These are phyloP conservation scores for Helicocarpus griseus DNA, from an alignment of 2,329 filamentous ascomycete genomes.

Conservation along the genomic window DNA sequence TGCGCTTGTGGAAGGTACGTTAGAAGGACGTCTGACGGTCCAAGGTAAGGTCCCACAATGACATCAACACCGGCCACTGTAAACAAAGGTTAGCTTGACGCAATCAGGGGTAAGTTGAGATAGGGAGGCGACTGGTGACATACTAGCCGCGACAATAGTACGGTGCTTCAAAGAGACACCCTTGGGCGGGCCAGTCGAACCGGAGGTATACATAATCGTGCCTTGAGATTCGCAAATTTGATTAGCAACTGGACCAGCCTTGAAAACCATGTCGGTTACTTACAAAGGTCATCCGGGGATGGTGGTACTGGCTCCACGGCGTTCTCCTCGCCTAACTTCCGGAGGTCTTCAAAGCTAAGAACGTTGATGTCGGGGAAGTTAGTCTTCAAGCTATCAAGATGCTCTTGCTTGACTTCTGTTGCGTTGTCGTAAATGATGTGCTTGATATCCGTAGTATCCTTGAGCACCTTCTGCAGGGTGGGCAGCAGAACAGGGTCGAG, in stretches of 20 bases:
- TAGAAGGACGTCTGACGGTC: slow-evolving; percentile 67
- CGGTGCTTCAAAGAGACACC: slow-evolving; percentile 72
- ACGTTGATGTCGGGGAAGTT: slow-evolving; percentile 42
- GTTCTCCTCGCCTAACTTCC: slow-evolving; percentile 49
- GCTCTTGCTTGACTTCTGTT: slow-evolving; percentile 37
- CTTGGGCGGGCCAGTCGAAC: slow-evolving; percentile 77
- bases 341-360: slow-evolving; percentile 42
- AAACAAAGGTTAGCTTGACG: slow-evolving; percentile 8
- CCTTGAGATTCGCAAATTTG: slow-evolving; percentile 30
- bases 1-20: slow-evolving; percentile 92
- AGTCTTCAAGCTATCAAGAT: slow-evolving; percentile 42
- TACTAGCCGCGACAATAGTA: slow-evolving; percentile 68
- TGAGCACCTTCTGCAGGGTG: slow-evolving; percentile 43
- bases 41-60: slow-evolving; percentile 68
- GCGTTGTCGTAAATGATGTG: slow-evolving; percentile 47
- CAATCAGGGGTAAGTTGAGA: slow-evolving; percentile 2
- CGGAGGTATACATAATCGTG: slow-evolving; percentile 70
- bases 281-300: slow-evolving; percentile 53
- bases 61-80: slow-evolving; percentile 69
- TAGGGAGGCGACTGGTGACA: slow-evolving; percentile 22
- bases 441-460: slow-evolving; percentile 43
- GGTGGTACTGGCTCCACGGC: slow-evolving; percentile 60
- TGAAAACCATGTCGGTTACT: neutral
- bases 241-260: neutral
- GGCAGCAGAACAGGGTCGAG: slow-evolving; percentile 31